Evolutionary conservation across 1,284 basidiomycete genomes (phyloP), one percentile per base, ranked within the genome.

Genomic region (Apiotrichum montevideense): DNA sequence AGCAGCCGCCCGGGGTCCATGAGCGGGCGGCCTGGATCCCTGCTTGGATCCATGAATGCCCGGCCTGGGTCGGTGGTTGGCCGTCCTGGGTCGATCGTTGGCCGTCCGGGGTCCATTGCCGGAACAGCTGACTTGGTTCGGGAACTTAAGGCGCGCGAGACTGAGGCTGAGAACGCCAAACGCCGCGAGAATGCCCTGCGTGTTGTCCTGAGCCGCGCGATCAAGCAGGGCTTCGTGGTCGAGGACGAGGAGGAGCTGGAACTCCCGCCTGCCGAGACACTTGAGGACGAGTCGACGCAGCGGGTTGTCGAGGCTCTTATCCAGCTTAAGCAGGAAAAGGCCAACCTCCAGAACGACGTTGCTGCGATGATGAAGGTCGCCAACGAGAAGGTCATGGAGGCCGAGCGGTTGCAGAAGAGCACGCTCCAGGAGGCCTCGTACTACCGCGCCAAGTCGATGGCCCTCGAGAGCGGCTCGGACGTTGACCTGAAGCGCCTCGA

Each of bases 361-460:
- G 59, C 65, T 8, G 49, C 53, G 14, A 57, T 59, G 59, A 62
- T 63, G 34, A 85, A 82, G 51, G 79, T 82, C 43, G 85, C 87
- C 6, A 90, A 90, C 6, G 87, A 90, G 45, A 86, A 86, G 49
- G 76, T 95, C 6, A 80, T 83, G 13, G 90, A 93, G 61, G 86
- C 88, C 2, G 91, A 97, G 63, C 84, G 87, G 41, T 78, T 86
- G 55, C 87, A 88, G 62, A 77, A 82, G 4, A 86, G 84, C 50
- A 95, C 96, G 1, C 77, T 91, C 6, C 91, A 98, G 73, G 96
- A 99, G 75, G 90, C 95, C 2, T 90, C 94, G 1, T 98, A 90
- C 78, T 97, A 93, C 74, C 90, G 95, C 48, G 90, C 94, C 49
- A 98, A 98, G 78, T 79, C 96, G 10, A 82, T 85, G 4, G 92